Base-by-base conservation (phyloP, 805 yeast species). In the Candida boidinii region DNA sequence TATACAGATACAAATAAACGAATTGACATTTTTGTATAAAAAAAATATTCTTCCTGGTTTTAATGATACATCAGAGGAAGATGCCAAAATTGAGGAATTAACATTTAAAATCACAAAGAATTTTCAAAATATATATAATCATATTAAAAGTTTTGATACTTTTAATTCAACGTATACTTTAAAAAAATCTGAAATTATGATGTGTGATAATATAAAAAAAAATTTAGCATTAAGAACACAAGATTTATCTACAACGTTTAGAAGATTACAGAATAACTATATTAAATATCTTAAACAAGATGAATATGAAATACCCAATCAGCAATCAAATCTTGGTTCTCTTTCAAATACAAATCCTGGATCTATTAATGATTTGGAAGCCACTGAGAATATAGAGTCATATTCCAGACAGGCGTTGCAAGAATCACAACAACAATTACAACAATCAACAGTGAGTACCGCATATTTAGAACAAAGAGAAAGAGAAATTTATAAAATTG, bases 181-280 rank as follows among this genome's bases (percentile, higher is more conserved):
- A 27, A 46, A 50, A 27, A 53, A 61, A 17, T 62, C 68, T 21
- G 90, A 84, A 44, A 48, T 76, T 19, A 61, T 68, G 31, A 77
- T 90, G 65, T 64, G 86, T 35, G 79, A 76, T 31, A 92, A 90
- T 56, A 73, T 85, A 60, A 81, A 84, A 54, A 83, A 84, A 45
- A 77, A 76, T 29, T 76, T 88, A 54, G 98, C 98, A 3, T 64
- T 80, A 28, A 77, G 79, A 52, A 78, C 92, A 16, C 98, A 92
- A 53, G 77, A 75, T 26, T 62, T 73, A 28, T 80, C 94, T 26
- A 72, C 88, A 14, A 70, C 68, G 32, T 92, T 88, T 58, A 64
- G 97, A 33, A 82, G 84, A 49, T 61, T 92, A 46, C 99, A 92
- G 54, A 85, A 90, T 48, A 78, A 81, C 42, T 92, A 92, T 49